These are phyloP conservation scores for Phaeophleospora eucalypticola DNA, from an alignment of 2,329 filamentous ascomycete species.

Conservation along the genomic window DNA sequence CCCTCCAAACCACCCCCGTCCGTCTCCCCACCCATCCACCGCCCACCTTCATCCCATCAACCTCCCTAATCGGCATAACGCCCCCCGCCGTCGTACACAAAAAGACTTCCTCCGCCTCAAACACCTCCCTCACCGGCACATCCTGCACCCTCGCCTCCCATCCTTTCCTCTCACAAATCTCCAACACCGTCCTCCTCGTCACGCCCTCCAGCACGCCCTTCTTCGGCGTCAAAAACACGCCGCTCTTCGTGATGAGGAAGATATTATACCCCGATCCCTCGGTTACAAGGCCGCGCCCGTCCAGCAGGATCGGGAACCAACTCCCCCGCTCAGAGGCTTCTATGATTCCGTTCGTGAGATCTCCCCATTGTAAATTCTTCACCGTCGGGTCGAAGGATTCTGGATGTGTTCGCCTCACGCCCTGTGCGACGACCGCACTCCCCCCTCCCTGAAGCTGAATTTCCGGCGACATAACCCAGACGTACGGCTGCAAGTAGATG, in stretches of 20 bases:
- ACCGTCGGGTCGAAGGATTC: slow-evolving; percentile 50
- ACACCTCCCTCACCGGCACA: slow-evolving; percentile 42
- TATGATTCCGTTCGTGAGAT: slow-evolving; percentile 41
- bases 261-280: slow-evolving; percentile 52
- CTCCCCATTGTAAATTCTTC: slow-evolving; percentile 51
- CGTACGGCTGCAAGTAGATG: slow-evolving; percentile 47
- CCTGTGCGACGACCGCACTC: slow-evolving; percentile 43
- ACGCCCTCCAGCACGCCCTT: slow-evolving; percentile 48
- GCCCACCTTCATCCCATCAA: slow-evolving; percentile 43
- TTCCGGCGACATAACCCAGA: slow-evolving; percentile 50
- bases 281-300: slow-evolving; percentile 48
- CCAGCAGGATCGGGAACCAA: slow-evolving; percentile 48
- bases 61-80: slow-evolving; percentile 49
- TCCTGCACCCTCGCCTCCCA: slow-evolving; percentile 39
- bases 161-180: slow-evolving; percentile 36
- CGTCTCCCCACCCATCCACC: slow-evolving; percentile 44
- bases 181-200: slow-evolving; percentile 48
- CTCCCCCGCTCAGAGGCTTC: slow-evolving; percentile 48
- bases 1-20: slow-evolving; percentile 49
- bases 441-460: slow-evolving; percentile 39
- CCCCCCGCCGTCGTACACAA: slow-evolving; percentile 54
- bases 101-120: slow-evolving; percentile 47
- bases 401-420: slow-evolving; percentile 44
- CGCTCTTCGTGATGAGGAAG: slow-evolving; percentile 44
- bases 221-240: slow-evolving; percentile 44